Conservation (phyloP, 768 basidiomycete genomes). For the Exidia glandulosa region DNA sequence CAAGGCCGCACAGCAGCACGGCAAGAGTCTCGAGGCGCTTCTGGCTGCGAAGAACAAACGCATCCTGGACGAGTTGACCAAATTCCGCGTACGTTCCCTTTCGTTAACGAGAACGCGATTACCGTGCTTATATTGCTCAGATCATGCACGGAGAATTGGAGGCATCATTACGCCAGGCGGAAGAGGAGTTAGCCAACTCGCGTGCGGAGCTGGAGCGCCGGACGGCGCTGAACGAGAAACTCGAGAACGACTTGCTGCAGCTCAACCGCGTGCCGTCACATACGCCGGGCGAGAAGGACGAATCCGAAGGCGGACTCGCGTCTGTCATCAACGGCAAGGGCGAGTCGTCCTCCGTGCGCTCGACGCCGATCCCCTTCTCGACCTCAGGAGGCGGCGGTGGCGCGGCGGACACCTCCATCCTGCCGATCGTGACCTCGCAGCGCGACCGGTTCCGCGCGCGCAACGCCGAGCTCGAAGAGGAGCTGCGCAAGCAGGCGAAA, state of each 20-base stretch:
- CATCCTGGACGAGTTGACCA: conserved; percentile 85
- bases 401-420: conserved; percentile 80
- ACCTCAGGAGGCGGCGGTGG: conserved; percentile 17
- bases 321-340: neutral
- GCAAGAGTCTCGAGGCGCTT: conserved; percentile 79
- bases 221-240: conserved; percentile 69
- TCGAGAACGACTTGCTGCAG: conserved; percentile 83
- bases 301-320: neutral
- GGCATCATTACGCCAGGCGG: conserved; percentile 44
- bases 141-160: conserved; percentile 79
- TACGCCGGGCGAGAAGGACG: conserved; percentile 1
- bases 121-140: conserved; percentile 24
- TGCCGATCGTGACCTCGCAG: conserved; percentile 98
- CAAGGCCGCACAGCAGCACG: conserved; percentile 55
- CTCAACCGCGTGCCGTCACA: conserved; percentile 54
- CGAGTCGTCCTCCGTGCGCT: conserved; percentile 6
- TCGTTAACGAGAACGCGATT: neutral
- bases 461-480: conserved; percentile 96
- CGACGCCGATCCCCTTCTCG: conserved; percentile 60
- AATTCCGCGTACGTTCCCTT: conserved; percentile 55
- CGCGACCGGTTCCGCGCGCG: conserved; percentile 95
- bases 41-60: conserved; percentile 91
- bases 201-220: conserved; percentile 67
- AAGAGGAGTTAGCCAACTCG: conserved; percentile 46
- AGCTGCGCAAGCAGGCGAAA: conserved; percentile 91